Evolutionary conservation across 2,329 filamentous ascomycete species (phyloP).

Genomic region (Cercospora janseana): DNA sequence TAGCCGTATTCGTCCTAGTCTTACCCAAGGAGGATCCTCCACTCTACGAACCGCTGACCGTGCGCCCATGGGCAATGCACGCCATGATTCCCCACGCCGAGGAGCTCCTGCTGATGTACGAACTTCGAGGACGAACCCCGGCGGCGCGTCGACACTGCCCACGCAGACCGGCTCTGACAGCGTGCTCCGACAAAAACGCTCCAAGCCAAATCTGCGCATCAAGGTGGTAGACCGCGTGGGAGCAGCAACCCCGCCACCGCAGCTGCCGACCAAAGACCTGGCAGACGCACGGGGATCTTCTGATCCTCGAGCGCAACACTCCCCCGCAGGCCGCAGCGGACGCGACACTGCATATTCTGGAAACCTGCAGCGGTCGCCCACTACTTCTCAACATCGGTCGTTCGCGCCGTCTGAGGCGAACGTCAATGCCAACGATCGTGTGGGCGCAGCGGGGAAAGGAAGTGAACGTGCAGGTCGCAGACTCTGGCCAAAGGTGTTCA

Average conservation of each 20-base stretch:
- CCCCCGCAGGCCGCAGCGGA: no score
- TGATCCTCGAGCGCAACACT: no score
- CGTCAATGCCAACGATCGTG: slow-evolving; percentile 16
- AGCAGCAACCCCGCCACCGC: no score
- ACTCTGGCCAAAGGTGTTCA: slow-evolving; percentile 10
- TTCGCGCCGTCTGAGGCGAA: slow-evolving; percentile 5
- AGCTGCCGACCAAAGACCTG: no score
- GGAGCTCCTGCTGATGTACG: neutral
- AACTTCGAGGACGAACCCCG: no score
- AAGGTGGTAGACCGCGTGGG: no score
- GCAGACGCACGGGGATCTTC: no score
- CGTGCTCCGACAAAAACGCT: slow-evolving; percentile 3
- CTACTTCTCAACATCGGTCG: slow-evolving; percentile 16
- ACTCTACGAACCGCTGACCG: neutral
- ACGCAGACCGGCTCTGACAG: neutral
- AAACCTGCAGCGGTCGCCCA: no score
- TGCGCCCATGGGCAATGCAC: slow-evolving; percentile 9
- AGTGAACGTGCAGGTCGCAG: slow-evolving; percentile 6
- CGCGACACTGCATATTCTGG: no score
- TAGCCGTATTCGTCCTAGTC: slow-evolving; percentile 14
- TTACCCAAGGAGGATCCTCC: slow-evolving; percentile 12
- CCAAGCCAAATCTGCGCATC: slow-evolving; percentile 25
- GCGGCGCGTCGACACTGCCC: no score
- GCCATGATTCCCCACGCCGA: neutral
- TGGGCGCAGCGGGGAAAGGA: neutral